phyloP scores from a whole-genome alignment of 306 rosid genomes.

The Parietaria judaica region DNA sequence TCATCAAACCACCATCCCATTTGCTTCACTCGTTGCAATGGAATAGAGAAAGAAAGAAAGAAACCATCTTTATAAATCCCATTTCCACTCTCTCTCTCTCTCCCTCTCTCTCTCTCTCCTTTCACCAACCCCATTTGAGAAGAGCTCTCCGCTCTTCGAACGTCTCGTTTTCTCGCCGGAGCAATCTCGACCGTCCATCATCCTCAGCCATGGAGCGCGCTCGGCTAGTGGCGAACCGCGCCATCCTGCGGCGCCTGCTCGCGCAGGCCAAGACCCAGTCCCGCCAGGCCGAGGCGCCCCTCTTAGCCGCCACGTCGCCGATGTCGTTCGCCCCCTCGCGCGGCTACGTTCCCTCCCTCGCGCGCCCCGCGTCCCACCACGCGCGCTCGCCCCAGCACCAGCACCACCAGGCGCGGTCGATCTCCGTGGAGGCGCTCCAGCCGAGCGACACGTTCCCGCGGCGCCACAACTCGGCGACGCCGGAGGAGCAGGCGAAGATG shows the following conservation, averaged over 20 bases:
- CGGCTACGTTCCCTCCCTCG: constrained; percentile 63
- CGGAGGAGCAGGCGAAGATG: constrained; percentile 77
- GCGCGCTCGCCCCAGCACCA: constrained; percentile 49
- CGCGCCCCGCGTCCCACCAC: constrained; percentile 31
- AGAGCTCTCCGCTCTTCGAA: neutral
- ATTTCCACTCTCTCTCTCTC: neutral
- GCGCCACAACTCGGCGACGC: constrained; percentile 95
- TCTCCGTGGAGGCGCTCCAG: constrained; percentile 72
- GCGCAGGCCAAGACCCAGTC: constrained; percentile 57
- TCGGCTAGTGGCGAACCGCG: constrained; percentile 75
- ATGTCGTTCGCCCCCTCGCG: constrained; percentile 50
- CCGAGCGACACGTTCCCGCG: constrained; percentile 86
- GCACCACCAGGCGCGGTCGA: constrained; percentile 74
- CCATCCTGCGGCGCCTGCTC: constrained; percentile 72
- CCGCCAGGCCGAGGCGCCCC: constrained; percentile 44
- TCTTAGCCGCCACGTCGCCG: constrained; percentile 40
- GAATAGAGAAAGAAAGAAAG: constrained; percentile 1
- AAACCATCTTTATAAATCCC: neutral
- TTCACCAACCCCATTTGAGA: constrained; percentile 16
- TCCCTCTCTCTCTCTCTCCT: neutral
- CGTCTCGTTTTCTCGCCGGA: neutral
- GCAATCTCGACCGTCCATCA: constrained; percentile 5
- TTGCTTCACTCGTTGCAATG: constrained; percentile 22
- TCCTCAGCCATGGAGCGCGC: constrained; percentile 75
- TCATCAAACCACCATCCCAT: constrained; percentile 16